These are phyloP conservation scores for Pyricularia sp. DNA, from an alignment of 2,329 filamentous ascomycete species.

Conservation along the genomic window DNA sequence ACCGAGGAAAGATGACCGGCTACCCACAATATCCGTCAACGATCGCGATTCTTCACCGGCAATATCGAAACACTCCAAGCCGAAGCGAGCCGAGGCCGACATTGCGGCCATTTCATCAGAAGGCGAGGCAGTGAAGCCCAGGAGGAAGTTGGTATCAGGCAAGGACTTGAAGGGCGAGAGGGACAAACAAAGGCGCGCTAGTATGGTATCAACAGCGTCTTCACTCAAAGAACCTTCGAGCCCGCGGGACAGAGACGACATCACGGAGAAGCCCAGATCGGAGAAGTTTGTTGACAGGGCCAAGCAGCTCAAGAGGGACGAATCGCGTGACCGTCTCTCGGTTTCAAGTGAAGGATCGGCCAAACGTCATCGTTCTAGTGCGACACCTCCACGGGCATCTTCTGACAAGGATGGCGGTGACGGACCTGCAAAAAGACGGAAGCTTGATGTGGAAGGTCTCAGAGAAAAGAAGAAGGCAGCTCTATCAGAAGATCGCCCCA, in stretches of 20 bases:
- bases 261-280: slow-evolving; percentile 36
- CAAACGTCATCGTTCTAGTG: slow-evolving; percentile 52
- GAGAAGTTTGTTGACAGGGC: slow-evolving; percentile 52
- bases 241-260: slow-evolving; percentile 43
- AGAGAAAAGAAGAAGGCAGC: slow-evolving; percentile 37
- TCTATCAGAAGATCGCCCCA: slow-evolving; percentile 36
- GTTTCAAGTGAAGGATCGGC: slow-evolving; percentile 39
- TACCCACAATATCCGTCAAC: slow-evolving; percentile 35
- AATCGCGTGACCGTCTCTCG: slow-evolving; percentile 45
- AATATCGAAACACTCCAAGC: slow-evolving; percentile 37
- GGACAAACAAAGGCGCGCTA: slow-evolving; percentile 48
- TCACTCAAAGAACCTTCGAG: slow-evolving; percentile 43
- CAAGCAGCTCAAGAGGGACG: slow-evolving; percentile 52
- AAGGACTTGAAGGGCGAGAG: slow-evolving; percentile 51
- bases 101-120: slow-evolving; percentile 42
- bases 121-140: slow-evolving; percentile 48
- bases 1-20: slow-evolving; percentile 44
- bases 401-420: slow-evolving; percentile 44
- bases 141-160: slow-evolving; percentile 55
- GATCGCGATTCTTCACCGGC: slow-evolving; percentile 45
- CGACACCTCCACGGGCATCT: slow-evolving; percentile 45
- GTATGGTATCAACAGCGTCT: slow-evolving; percentile 46
- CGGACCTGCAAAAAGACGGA: slow-evolving; percentile 44
- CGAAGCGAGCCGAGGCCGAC: slow-evolving; percentile 46
- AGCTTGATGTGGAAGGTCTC: slow-evolving; percentile 39